Conservation (phyloP, 768 basidiomycete genomes). For the Agaricus sinodeliciosus region DNA sequence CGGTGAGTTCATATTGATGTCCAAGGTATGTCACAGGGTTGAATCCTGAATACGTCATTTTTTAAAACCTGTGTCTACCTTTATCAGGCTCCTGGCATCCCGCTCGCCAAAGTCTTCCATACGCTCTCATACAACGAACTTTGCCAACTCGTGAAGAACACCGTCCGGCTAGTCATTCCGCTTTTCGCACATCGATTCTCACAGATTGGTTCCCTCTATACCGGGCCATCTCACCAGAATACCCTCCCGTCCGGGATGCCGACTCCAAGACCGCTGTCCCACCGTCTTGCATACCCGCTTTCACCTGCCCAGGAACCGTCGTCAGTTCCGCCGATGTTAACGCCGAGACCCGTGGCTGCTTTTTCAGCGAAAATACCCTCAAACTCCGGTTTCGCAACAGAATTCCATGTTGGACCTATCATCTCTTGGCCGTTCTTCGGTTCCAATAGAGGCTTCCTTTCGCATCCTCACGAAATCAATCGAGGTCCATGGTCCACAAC, state of each 20-base stretch:
- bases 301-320: constrained; percentile 32
- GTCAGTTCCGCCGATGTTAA: constrained; percentile 17
- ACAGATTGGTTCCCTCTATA: constrained; percentile 70
- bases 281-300: constrained; percentile 39
- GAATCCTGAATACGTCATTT: constrained; percentile 8
- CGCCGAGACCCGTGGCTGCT: constrained; percentile 18
- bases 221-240: constrained; percentile 35
- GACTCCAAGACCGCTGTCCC: constrained; percentile 35
- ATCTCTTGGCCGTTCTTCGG: constrained; percentile 92
- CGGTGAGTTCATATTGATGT: constrained; percentile 84
- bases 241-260: constrained; percentile 27
- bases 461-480: constrained; percentile 61
- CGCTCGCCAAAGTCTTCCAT: constrained; percentile 66
- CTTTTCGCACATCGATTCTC: constrained; percentile 75
- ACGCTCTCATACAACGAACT: constrained; percentile 61
- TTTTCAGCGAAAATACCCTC: constrained; percentile 19
- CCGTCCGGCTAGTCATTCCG: constrained; percentile 63
- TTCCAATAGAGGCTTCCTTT: constrained; percentile 68
- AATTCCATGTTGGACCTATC: constrained; percentile 70
- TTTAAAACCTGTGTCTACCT: constrained; percentile 15
- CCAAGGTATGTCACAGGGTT: constrained; percentile 47
- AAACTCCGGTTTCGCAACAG: constrained; percentile 11
- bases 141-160: constrained; percentile 56
- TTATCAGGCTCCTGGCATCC: constrained; percentile 63
- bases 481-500: constrained; percentile 75